Percentiles rank a stretch among this genome's conserved stretches.
Evolutionary conservation across 1,284 basidiomycete species (phyloP).

Genomic region (Fomes fomentarius): DNA sequence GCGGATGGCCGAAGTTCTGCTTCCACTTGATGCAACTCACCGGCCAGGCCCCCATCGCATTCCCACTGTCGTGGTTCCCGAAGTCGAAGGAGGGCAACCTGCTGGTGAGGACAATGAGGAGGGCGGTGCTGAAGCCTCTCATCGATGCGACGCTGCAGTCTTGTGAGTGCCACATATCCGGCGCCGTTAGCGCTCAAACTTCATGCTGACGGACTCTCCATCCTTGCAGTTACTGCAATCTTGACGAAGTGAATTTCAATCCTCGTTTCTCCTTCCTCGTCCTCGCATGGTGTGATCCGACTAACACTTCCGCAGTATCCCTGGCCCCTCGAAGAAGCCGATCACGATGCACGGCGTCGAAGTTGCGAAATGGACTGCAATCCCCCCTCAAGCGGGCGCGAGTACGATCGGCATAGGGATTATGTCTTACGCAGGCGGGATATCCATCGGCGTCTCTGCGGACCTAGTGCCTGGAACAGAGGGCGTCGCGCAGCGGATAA

Average conservation of each 20-base stretch:
- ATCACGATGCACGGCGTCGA: conserved; percentile 32
- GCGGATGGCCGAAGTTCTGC: conserved; percentile 28
- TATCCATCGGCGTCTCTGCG: conserved; percentile 31
- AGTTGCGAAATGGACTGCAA: conserved; percentile 32
- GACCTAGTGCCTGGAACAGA: conserved; percentile 28
- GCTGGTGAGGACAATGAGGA: conserved; percentile 14
- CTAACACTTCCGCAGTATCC: conserved; percentile 25
- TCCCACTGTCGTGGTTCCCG: conserved; percentile 30
- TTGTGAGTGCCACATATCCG: conserved; percentile 26
- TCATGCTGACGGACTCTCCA: not conserved
- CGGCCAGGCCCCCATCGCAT: conserved; percentile 30
- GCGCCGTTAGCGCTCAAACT: not conserved
- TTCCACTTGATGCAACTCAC: conserved; percentile 31
- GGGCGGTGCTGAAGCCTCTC: conserved; percentile 27
- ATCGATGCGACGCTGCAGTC: conserved; percentile 25
- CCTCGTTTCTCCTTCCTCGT: not conserved
- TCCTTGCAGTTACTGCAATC: conserved; percentile 26
- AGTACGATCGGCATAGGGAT: conserved; percentile 35
- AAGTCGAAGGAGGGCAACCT: conserved; percentile 12
- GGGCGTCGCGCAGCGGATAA: conserved; percentile 28
- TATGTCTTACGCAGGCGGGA: conserved; percentile 34
- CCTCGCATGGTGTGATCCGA: not conserved
- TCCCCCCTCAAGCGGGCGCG: conserved; percentile 36
- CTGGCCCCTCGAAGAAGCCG: conserved; percentile 31
- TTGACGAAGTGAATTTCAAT: conserved; percentile 28